phyloP scores from a whole-genome alignment of 1,284 basidiomycete species.

The Apiotrichum gracile region DNA sequence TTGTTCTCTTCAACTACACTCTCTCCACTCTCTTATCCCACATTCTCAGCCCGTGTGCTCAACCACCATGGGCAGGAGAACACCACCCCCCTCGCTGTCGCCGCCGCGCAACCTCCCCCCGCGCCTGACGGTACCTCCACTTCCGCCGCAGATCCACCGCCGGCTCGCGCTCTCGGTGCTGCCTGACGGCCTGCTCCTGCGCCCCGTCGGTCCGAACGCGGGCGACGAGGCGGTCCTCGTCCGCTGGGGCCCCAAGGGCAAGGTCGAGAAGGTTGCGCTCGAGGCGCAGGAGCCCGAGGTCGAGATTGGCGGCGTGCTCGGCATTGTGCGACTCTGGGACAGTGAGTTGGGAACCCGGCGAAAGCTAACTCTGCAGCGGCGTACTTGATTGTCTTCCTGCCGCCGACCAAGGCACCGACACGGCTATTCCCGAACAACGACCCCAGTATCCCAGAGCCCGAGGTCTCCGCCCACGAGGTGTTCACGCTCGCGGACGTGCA shows the following conservation, averaged over 20 bases:
- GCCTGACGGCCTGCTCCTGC: slow-evolving; percentile 31
- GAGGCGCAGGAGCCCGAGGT: slow-evolving; percentile 14
- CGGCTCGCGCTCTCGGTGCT: slow-evolving; percentile 19
- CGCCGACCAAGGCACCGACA: slow-evolving; percentile 18
- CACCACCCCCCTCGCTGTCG: not conserved
- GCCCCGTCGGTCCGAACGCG: slow-evolving; percentile 8
- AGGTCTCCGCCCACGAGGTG: slow-evolving; percentile 23
- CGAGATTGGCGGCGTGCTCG: slow-evolving; percentile 42
- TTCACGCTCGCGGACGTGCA: slow-evolving; percentile 34
- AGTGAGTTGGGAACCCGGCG: slow-evolving; percentile 21
- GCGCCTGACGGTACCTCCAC: slow-evolving; percentile 39
- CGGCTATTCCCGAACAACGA: slow-evolving; percentile 29
- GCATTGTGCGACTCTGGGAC: slow-evolving; percentile 45
- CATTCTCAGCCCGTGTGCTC: not conserved
- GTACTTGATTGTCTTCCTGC: slow-evolving; percentile 44
- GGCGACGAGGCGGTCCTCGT: slow-evolving; percentile 22
- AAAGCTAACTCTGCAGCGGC: slow-evolving; percentile 28
- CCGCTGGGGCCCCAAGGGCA: slow-evolving; percentile 38
- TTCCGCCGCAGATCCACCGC: slow-evolving; percentile 39
- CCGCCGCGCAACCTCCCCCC: slow-evolving; percentile 26
- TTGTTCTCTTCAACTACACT: not conserved
- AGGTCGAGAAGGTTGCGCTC: slow-evolving; percentile 24
- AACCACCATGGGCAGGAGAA: not conserved
- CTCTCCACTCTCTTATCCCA: not conserved
- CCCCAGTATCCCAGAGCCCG: slow-evolving; percentile 5